Evolutionary conservation across 352 stramenopile species (phyloP).

Genomic region (Globisporangium spiculum): DNA sequence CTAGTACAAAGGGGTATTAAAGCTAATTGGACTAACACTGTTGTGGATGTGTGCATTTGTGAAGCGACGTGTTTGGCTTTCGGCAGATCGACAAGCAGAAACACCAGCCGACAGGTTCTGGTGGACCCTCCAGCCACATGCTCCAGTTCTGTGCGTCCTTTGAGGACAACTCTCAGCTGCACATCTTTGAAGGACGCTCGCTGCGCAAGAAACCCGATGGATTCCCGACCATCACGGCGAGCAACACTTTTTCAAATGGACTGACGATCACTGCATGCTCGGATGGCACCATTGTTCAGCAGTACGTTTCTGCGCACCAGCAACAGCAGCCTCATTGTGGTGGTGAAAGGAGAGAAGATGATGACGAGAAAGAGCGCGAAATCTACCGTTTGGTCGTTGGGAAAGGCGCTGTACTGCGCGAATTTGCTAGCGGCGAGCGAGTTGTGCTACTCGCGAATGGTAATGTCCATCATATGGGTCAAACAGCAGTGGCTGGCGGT

Average conservation of each 20-base stretch:
- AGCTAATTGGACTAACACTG: background rate
- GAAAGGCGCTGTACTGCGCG: constrained; percentile 51
- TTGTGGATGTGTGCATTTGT: background rate
- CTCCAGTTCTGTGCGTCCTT: constrained; percentile 61
- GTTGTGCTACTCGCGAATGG: constrained; percentile 55
- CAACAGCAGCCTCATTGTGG: background rate
- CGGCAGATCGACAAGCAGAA: constrained; percentile 19
- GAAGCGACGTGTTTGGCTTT: constrained; percentile 62
- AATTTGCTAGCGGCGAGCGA: constrained; percentile 32
- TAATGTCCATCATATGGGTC: constrained; percentile 20
- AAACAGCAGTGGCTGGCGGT: background rate
- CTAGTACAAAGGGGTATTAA: background rate
- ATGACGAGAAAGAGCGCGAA: constrained; percentile 14
- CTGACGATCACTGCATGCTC: constrained; percentile 53
- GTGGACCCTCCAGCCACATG: background rate
- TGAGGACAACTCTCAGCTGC: constrained; percentile 44
- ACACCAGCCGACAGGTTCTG: background rate
- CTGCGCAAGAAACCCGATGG: constrained; percentile 48
- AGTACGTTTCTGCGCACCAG: constrained; percentile 15
- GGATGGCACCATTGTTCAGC: constrained; percentile 56
- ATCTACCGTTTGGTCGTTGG: constrained; percentile 53
- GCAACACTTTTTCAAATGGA: constrained; percentile 50
- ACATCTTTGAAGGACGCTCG: constrained; percentile 32
- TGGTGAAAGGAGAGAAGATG: background rate
- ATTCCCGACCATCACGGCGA: constrained; percentile 37